phyloP scores from a whole-genome alignment of 805 yeast species.

The Lipomyces sp. region DNA sequence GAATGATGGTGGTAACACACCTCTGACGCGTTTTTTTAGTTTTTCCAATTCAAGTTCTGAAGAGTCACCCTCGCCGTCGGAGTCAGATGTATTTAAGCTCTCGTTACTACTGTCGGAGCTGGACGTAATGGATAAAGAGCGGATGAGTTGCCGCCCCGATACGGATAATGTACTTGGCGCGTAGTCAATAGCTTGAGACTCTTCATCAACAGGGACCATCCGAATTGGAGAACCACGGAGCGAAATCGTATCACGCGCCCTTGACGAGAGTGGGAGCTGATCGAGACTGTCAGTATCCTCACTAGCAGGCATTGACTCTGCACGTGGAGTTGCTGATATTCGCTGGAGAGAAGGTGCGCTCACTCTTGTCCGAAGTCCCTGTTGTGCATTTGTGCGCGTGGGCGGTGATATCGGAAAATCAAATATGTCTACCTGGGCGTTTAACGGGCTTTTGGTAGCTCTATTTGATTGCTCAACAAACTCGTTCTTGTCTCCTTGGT shows the following conservation, averaged over 20 bases:
- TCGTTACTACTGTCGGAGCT: slow-evolving; percentile 1
- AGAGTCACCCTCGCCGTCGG: slow-evolving; percentile 13
- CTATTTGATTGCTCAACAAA: not conserved
- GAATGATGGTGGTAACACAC: slow-evolving; percentile 42
- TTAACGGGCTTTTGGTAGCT: not conserved
- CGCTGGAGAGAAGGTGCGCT: not conserved
- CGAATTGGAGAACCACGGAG: not conserved
- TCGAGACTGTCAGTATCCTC: not conserved
- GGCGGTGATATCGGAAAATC: slow-evolving; percentile 12
- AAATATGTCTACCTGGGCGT: not conserved
- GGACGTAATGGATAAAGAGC: not conserved
- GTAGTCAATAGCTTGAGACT: not conserved
- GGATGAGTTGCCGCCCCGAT: not conserved
- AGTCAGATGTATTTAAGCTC: slow-evolving; percentile 7
- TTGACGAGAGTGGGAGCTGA: not conserved
- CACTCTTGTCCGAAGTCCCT: not conserved
- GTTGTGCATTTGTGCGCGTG: not conserved
- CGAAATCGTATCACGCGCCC: not conserved
- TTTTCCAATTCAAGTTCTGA: slow-evolving; percentile 32
- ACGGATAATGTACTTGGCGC: not conserved
- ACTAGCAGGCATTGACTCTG: not conserved
- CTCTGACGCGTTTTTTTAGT: slow-evolving; percentile 37
- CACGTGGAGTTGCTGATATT: not conserved
- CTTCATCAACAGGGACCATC: not conserved
- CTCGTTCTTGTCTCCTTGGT: not conserved